Base-by-base conservation (phyloP, 2,329 filamentous ascomycete genomes). In the Claviceps humidiphila region DNA sequence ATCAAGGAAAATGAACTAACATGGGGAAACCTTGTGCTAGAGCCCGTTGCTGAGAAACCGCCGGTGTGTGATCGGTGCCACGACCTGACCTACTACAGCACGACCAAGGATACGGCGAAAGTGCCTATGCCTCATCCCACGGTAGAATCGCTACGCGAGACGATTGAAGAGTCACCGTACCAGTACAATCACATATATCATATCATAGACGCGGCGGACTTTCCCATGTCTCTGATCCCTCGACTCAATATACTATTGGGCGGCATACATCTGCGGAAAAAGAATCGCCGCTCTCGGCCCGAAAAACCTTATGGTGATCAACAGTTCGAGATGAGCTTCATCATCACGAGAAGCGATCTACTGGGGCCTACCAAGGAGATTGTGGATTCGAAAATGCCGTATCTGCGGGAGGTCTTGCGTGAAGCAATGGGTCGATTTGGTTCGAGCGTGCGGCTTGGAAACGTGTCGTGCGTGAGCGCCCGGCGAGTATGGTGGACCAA, bases 131-230 rank as follows among this genome's bases (percentile, higher is more conserved):
- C 80, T 52, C 88, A 95, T 62, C 93, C 93, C 0, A 84, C 84
- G 1, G 77, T 96, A 56, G 78, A 89, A 44, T 83, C 87, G 2
- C 82, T 98, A 50, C 81, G 83, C 58, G 84, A 89, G 56, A 95
- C 89, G 16, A 85, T 98, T 50, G 77, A 84, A 51, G 88, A 95
- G 66, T 95, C 91, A 1, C 90, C 90, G 0, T 84, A 94, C 68
- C 87, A 87, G 64, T 80, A 87, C 64, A 97, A 98, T 62, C 88
- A 96, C 67, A 84, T 98, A 55, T 98, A 97, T 65, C 93, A 98
- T 67, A 76, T 98, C 26, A 73, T 98, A 22, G 93, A 98, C 63
- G 91, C 93, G 2, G 93, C 90, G 55, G 93, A 98, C 67, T 97
- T 98, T 58, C 93, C 93, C 20, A 87, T 98, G 79, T 96, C 93